Percentiles rank a stretch among this genome's conserved stretches.
Conservation (phyloP, 2,329 filamentous ascomycete genomes). For the Xylariaceae sp. region DNA sequence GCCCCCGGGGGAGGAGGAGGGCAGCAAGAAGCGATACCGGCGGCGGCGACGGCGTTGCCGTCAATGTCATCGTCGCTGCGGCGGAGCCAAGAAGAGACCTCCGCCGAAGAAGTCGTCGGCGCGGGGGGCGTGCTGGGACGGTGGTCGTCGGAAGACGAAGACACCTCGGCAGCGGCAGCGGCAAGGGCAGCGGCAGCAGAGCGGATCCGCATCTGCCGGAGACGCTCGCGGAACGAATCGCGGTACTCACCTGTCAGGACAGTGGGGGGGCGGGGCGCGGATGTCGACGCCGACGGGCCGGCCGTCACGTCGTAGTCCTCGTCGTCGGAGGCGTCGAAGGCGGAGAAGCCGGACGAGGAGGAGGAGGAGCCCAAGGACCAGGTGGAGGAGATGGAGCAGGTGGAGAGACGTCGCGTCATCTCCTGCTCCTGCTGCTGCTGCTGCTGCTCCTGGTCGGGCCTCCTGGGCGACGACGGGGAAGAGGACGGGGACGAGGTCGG, state of each 20-base stretch:
- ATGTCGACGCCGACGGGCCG: no score
- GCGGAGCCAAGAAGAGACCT: background rate
- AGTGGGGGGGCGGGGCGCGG: no score
- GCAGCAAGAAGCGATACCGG: background rate
- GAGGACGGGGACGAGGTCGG: no score
- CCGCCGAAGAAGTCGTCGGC: background rate
- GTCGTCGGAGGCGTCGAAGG: no score
- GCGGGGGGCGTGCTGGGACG: background rate
- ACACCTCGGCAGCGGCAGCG: background rate
- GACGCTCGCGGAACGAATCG: constrained; percentile 7
- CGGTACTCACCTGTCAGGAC: constrained; percentile 16
- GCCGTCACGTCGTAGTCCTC: no score
- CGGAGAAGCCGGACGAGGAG: no score
- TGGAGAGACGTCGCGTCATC: no score
- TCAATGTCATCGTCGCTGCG: background rate
- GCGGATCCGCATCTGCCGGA: constrained; percentile 5
- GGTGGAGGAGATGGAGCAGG: no score
- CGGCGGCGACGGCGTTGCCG: background rate
- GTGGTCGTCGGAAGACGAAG: background rate
- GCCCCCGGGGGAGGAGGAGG: no score
- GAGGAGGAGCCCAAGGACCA: no score
- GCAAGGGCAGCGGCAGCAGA: background rate
- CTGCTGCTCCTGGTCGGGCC: background rate
- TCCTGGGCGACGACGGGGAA: no score
- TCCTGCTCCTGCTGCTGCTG: background rate